Base-by-base conservation (phyloP, 331 rosid species). In the Dryas integrifolia region DNA sequence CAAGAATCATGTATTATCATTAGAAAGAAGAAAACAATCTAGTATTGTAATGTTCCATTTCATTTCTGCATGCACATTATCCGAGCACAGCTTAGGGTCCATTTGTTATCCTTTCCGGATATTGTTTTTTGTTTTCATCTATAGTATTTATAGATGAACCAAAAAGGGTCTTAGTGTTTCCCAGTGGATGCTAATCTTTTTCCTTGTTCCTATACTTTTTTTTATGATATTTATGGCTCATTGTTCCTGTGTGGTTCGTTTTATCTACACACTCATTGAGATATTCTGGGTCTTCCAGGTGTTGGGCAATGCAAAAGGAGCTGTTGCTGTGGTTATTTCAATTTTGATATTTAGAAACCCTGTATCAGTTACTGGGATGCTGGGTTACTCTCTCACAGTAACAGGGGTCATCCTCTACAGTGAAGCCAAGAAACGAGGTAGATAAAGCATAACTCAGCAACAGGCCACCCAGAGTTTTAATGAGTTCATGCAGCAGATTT, bases 281-380 rank as follows among this genome's bases (percentile, higher is more conserved):
- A 5, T 50, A 14, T 8, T 51, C 47, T 38, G 62, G 38, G 1
- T 69, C 9, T 47, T 55, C 45, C 77, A 80, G 84, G 84, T 80
- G 18, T 55, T 80, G 69, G 84, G 84, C 35, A 80, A 80, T 45
- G 84, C 84, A 40, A 80, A 80, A 75, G 84, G 84, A 24, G 84
- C 84, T 6, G 84, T 80, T 21, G 80, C 84, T 41, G 84, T 80
- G 30, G 77, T 80, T 24, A 70, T 75, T 16, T 80, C 84, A 24
- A 80, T 80, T 40, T 64, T 80, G 66, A 80, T 80, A 26, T 80
- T 80, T 53, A 80, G 80, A 65, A 80, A 80, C 58, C 84, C 84
- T 12, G 84, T 80, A 10, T 80, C 84, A 26, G 59, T 75, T 7
- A 80, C 80, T 13, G 84, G 84, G 67, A 80, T 80, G 84, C 35